Evolutionary conservation across 176 grass and related monocot genomes (phyloP).

Genomic region (Lolium perenne): DNA sequence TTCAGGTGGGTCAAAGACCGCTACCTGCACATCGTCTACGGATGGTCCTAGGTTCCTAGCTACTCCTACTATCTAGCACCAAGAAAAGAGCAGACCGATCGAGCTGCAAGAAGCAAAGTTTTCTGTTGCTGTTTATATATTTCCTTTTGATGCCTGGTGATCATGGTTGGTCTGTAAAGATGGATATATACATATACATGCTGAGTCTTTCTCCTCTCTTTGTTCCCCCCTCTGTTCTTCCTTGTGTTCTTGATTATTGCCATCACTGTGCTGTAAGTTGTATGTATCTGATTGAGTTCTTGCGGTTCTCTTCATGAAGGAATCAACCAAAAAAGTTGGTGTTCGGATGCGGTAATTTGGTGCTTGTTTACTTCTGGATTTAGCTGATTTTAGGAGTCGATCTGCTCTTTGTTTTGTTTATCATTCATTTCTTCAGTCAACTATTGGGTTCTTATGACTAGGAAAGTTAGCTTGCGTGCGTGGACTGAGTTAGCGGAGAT

Average conservation of each 20-base stretch:
- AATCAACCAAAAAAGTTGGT: not conserved
- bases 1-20: constrained; percentile 90
- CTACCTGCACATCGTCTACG: constrained; percentile 67
- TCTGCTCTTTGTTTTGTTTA: not conserved
- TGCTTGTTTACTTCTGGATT: not conserved
- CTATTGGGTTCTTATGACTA: constrained; percentile 21
- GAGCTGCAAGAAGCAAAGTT: not conserved
- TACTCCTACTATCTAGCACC: not conserved
- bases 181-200: not conserved
- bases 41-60: constrained; percentile 47
- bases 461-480: constrained; percentile 37
- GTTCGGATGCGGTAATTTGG: not conserved
- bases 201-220: not conserved
- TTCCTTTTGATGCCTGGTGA: constrained; percentile 2
- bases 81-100: not conserved
- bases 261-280: not conserved
- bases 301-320: not conserved
- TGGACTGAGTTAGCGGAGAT: not conserved
- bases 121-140: not conserved
- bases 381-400: not conserved
- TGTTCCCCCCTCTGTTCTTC: not conserved
- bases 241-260: constrained; percentile 6
- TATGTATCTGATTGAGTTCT: not conserved
- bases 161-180: constrained; percentile 21
- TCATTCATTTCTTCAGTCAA: constrained; percentile 35